phyloP scores from a whole-genome alignment of 768 basidiomycete genomes.

The Tylopilus subfusipes region DNA sequence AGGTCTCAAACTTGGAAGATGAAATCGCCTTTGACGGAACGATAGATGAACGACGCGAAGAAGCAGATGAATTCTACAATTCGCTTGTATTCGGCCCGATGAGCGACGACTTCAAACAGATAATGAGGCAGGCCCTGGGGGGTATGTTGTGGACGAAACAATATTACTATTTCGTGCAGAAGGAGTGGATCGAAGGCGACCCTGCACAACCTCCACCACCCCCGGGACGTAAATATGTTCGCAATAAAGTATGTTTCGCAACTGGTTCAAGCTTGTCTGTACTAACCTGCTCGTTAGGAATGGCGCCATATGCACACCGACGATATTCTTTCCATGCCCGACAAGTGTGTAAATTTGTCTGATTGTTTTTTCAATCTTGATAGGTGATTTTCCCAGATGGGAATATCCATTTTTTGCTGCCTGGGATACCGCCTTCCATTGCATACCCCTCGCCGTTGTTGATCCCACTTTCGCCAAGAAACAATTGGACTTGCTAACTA shows the following conservation, averaged over 20 bases:
- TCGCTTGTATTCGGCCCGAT: constrained; percentile 77
- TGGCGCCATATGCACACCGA: constrained; percentile 96
- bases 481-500: constrained; percentile 90
- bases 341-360: constrained; percentile 60
- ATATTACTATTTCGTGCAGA: constrained; percentile 93
- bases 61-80: constrained; percentile 95
- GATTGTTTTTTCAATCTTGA: not conserved
- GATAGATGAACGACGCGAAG: constrained; percentile 85
- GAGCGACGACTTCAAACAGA: constrained; percentile 89
- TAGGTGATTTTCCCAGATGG: constrained; percentile 53
- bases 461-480: constrained; percentile 97
- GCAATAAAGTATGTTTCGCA: constrained; percentile 64
- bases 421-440: constrained; percentile 99
- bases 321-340: constrained; percentile 98
- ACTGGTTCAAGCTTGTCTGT: not conserved
- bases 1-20: constrained; percentile 78
- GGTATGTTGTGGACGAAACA: constrained; percentile 99
- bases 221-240: constrained; percentile 75
- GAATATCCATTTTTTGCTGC: constrained; percentile 99
- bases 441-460: constrained; percentile 93
- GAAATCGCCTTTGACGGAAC: constrained; percentile 86
- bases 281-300: constrained; percentile 46
- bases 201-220: constrained; percentile 94
- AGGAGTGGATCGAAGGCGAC: constrained; percentile 95
- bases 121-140: constrained; percentile 92